Percentiles rank a stretch among this genome's conserved stretches.
phyloP scores from a whole-genome alignment of 768 basidiomycete genomes.

The Lactarius psammicola region DNA sequence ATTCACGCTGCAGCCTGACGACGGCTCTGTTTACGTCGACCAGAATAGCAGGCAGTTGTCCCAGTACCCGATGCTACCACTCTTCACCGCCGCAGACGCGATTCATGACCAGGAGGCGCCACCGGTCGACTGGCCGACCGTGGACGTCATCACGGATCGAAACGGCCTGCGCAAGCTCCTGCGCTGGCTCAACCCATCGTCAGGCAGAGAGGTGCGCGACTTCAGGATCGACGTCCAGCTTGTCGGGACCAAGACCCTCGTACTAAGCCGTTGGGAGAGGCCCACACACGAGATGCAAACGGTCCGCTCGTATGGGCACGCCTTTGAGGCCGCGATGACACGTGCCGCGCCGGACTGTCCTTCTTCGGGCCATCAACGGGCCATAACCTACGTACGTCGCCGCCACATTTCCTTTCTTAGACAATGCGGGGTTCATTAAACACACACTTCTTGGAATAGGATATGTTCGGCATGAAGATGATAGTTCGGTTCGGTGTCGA shows the following conservation, averaged over 20 bases:
- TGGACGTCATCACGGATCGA: slow-evolving; percentile 59
- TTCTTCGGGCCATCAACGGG: slow-evolving; percentile 58
- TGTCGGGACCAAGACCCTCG: slow-evolving; percentile 53
- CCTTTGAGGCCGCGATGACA: slow-evolving; percentile 60
- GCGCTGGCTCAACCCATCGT: slow-evolving; percentile 45
- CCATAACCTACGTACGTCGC: slow-evolving; percentile 57
- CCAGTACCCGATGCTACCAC: slow-evolving; percentile 46
- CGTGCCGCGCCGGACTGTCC: slow-evolving; percentile 47
- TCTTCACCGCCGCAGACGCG: slow-evolving; percentile 58
- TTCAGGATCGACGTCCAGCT: slow-evolving; percentile 74
- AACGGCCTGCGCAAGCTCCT: slow-evolving; percentile 64
- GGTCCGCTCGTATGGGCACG: slow-evolving; percentile 51
- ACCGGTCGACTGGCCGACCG: slow-evolving; percentile 38
- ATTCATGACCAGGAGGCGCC: slow-evolving; percentile 28
- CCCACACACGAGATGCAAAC: slow-evolving; percentile 31
- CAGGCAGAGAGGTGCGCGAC: slow-evolving; percentile 39
- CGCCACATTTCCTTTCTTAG: not conserved
- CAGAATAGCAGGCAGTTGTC: slow-evolving; percentile 53
- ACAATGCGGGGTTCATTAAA: not conserved
- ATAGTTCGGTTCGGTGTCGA: slow-evolving; percentile 61
- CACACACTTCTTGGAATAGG: slow-evolving; percentile 37
- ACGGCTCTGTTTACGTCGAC: slow-evolving; percentile 50
- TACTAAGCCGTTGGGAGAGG: slow-evolving; percentile 62
- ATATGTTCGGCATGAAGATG: slow-evolving; percentile 55
- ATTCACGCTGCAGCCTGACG: slow-evolving; percentile 54